Conservation (phyloP, 176 grass and related monocot genomes). For the Carex parvula region DNA sequence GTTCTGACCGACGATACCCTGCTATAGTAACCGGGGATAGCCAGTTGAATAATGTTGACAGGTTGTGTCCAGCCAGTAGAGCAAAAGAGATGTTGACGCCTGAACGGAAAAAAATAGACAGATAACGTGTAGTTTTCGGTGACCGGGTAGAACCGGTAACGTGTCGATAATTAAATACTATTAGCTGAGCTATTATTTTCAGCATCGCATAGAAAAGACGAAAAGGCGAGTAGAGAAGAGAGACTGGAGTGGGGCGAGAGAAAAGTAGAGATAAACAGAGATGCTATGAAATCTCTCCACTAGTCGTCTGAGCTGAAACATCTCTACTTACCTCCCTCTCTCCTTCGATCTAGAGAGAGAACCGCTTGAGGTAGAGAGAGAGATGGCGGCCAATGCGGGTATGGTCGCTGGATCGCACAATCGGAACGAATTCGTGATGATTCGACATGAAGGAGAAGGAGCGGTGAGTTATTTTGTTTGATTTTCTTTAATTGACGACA, state of each 20-base stretch:
- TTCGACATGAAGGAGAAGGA: constrained; percentile 58
- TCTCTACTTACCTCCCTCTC: neutral
- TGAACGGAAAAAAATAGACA: neutral
- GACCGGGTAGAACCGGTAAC: constrained; percentile 20
- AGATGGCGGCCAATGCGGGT: constrained; percentile 60
- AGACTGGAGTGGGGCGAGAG: constrained; percentile 9
- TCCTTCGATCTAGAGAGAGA: constrained; percentile 20
- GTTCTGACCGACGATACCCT: neutral
- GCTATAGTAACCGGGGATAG: neutral
- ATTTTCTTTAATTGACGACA: neutral
- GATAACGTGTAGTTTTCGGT: constrained; percentile 27
- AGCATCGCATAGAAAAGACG: constrained; percentile 12
- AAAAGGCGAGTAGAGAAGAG: constrained; percentile 6
- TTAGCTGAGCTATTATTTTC: constrained; percentile 29
- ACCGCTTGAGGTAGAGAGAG: neutral
- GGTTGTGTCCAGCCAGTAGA: constrained; percentile 5
- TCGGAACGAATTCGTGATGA: constrained; percentile 63
- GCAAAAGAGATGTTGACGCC: constrained; percentile 22
- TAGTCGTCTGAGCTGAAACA: constrained; percentile 15
- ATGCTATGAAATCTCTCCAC: constrained; percentile 29
- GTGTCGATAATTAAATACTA: constrained; percentile 11
- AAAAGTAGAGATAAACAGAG: neutral
- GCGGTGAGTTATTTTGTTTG: constrained; percentile 22
- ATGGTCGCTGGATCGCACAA: constrained; percentile 70
- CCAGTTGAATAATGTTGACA: constrained; percentile 19